These are phyloP conservation scores for Colletotrichum liaoningense DNA, from an alignment of 2,329 filamentous ascomycete species.

Conservation along the genomic window DNA sequence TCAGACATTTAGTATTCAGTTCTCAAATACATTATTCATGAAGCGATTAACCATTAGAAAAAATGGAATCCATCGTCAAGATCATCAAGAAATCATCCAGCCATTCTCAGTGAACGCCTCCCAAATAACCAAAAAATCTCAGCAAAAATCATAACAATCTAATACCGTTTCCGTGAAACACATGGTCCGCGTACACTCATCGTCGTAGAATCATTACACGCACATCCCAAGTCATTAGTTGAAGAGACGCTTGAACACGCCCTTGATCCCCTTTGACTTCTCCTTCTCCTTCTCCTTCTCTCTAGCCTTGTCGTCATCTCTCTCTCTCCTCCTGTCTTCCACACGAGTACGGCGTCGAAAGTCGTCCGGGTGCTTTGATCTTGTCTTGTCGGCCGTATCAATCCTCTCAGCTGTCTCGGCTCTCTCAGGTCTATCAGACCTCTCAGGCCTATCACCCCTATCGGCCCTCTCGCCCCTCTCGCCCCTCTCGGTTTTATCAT, in stretches of 20 bases:
- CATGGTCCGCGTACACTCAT: constrained; percentile 49
- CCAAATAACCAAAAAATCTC: background rate
- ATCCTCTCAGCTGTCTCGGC: background rate
- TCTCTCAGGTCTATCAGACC: background rate
- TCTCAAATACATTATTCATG: constrained; percentile 9
- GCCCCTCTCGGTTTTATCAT: too few species aligned
- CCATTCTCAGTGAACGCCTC: background rate
- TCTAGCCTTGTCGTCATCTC: constrained; percentile 10
- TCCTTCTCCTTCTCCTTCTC: constrained; percentile 42
- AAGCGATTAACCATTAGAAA: constrained; percentile 6
- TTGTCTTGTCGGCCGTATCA: constrained; percentile 33
- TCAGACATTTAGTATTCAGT: constrained; percentile 8
- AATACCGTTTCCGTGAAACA: background rate
- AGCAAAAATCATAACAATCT: background rate
- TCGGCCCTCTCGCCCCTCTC: too few species aligned
- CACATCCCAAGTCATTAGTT: constrained; percentile 35
- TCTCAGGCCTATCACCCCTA: background rate
- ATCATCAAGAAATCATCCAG: background rate
- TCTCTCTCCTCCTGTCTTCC: constrained; percentile 39
- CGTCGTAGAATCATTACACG: constrained; percentile 31
- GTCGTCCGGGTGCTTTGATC: constrained; percentile 44
- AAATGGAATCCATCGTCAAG: background rate
- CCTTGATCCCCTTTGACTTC: constrained; percentile 47
- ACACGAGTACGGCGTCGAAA: constrained; percentile 44
- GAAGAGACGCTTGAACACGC: constrained; percentile 52